Evolutionary conservation across 305 asterid genomes (phyloP).

Genomic region (Fraxinus paxiana): DNA sequence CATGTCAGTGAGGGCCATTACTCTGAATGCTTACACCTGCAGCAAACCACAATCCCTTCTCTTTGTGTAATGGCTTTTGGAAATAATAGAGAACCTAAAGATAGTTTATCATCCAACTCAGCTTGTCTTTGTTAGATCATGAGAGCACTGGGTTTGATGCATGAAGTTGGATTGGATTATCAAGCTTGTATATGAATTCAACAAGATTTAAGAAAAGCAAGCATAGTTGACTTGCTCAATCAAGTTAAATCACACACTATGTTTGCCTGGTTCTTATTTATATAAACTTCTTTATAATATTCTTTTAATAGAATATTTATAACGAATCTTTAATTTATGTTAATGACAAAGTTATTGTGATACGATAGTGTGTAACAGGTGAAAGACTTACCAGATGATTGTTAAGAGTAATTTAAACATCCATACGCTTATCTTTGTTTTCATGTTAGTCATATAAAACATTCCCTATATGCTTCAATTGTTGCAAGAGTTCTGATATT

Average conservation of each 20-base stretch:
- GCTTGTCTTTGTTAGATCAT: not conserved
- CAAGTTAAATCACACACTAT: not conserved
- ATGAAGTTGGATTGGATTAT: not conserved
- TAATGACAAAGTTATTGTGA: not conserved
- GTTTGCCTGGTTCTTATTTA: not conserved
- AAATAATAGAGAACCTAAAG: not conserved
- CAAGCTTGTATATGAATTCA: not conserved
- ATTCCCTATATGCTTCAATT: not conserved
- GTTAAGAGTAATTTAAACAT: not conserved
- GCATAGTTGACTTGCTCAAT: not conserved
- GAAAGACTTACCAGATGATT: slow-evolving; percentile 1
- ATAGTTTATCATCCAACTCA: not conserved
- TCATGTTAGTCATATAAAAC: not conserved
- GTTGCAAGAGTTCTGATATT: not conserved
- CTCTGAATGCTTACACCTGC: not conserved
- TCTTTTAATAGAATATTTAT: not conserved
- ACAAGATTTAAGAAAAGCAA: not conserved
- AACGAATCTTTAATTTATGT: not conserved
- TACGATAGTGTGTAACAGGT: not conserved
- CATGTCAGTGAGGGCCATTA: not conserved
- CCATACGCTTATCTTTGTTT: not conserved
- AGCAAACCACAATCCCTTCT: not conserved
- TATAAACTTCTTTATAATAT: not conserved
- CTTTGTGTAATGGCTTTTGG: not conserved
- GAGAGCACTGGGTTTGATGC: not conserved